Percentiles rank a stretch among this genome's conserved stretches.
Evolutionary conservation across 192 early-diverging fungal species (phyloP).

Genomic region (Umbelopsis sp.): DNA sequence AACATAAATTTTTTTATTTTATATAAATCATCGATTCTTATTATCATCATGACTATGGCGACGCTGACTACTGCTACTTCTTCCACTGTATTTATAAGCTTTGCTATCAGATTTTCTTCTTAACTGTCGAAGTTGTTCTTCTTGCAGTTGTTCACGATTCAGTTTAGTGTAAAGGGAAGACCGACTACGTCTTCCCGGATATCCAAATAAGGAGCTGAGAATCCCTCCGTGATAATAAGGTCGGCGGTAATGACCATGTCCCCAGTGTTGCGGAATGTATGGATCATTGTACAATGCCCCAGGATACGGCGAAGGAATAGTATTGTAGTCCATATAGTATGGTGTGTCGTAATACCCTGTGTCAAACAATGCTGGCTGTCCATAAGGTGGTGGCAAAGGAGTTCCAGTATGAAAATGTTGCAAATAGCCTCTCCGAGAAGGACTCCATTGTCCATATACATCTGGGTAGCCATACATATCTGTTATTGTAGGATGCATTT

Average conservation of each 20-base stretch:
- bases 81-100: not conserved
- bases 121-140: not conserved
- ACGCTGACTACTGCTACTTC: not conserved
- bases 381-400: not conserved
- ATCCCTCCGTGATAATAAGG: not conserved
- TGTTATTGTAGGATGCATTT: not conserved
- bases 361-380: not conserved
- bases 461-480: constrained; percentile 10
- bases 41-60: not conserved
- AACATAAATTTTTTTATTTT: not conserved
- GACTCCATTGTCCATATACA: not conserved
- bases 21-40: not conserved
- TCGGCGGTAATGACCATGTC: not conserved
- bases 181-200: not conserved
- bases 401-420: not conserved
- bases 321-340: constrained; percentile 13
- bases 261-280: not conserved
- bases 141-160: not conserved
- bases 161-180: not conserved
- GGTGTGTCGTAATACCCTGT: not conserved
- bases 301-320: not conserved
- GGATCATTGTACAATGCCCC: not conserved
- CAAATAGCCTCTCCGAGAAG: not conserved
- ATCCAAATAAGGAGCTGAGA: constrained; percentile 2
- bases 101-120: not conserved